phyloP scores from a whole-genome alignment of 495 filamentous ascomycete genomes.

The Aspergillus biplanus region DNA sequence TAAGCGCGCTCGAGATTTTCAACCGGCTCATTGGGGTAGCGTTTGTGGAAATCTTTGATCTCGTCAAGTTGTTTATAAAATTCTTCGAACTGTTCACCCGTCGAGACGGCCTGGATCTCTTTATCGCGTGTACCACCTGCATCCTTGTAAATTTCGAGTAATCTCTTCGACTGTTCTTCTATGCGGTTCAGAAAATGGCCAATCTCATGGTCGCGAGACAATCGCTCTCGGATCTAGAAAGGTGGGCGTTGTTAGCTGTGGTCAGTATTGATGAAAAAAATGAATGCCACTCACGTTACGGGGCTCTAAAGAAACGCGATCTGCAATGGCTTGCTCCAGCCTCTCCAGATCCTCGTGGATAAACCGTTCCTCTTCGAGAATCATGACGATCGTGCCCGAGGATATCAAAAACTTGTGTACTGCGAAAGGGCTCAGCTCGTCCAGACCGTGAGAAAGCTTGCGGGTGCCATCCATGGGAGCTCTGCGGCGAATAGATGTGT shows the following conservation, averaged over 20 bases:
- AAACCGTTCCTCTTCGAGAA: slow-evolving; percentile 89
- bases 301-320: slow-evolving; percentile 85
- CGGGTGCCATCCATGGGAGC: slow-evolving; percentile 31
- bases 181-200: slow-evolving; percentile 84
- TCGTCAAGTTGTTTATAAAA: slow-evolving; percentile 84
- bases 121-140: slow-evolving; percentile 66
- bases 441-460: not conserved
- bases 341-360: slow-evolving; percentile 95
- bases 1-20: slow-evolving; percentile 95
- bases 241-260: slow-evolving; percentile 32
- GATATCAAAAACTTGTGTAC: not conserved
- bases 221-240: slow-evolving; percentile 75
- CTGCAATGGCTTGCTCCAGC: slow-evolving; percentile 89
- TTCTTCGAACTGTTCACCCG: slow-evolving; percentile 86
- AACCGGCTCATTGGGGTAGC: slow-evolving; percentile 91
- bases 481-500: slow-evolving; percentile 29
- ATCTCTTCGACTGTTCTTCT: slow-evolving; percentile 77
- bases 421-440: not conserved
- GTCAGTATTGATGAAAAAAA: not conserved
- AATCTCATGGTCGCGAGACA: slow-evolving; percentile 89
- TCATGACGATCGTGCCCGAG: slow-evolving; percentile 54
- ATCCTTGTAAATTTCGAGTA: slow-evolving; percentile 86
- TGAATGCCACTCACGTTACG: slow-evolving; percentile 67
- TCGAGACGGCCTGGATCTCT: slow-evolving; percentile 82
- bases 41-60: slow-evolving; percentile 84